phyloP scores from a whole-genome alignment of 2,329 filamentous ascomycete species.

The Fusarium setosum region DNA sequence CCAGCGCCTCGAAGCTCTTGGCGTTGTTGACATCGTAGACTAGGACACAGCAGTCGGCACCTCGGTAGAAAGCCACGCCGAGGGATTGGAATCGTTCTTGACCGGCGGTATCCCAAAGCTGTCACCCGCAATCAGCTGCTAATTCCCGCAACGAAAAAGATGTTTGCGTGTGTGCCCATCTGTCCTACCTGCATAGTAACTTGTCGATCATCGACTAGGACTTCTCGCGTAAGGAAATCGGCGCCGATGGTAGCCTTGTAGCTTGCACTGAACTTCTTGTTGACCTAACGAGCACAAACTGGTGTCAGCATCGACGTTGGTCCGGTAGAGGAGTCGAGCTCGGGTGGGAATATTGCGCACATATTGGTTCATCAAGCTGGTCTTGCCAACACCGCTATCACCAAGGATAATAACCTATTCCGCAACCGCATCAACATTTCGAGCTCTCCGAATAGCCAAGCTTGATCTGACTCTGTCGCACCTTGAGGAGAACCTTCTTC shows the following conservation, averaged over 20 bases:
- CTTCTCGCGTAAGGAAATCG: constrained; percentile 98
- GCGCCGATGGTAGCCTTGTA: constrained; percentile 99
- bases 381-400: constrained; percentile 99
- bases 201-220: constrained; percentile 94
- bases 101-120: constrained; percentile 98
- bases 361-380: constrained; percentile 99
- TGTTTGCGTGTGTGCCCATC: constrained; percentile 14
- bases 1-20: constrained; percentile 98
- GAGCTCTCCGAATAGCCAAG: neutral
- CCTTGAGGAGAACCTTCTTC: constrained; percentile 94
- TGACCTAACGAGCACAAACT: constrained; percentile 74
- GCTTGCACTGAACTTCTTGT: constrained; percentile 99
- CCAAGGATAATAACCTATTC: constrained; percentile 95
- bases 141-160: neutral
- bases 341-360: constrained; percentile 65
- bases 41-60: constrained; percentile 96
- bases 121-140: constrained; percentile 8
- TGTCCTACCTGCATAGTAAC: constrained; percentile 92
- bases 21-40: constrained; percentile 99
- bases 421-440: constrained; percentile 27
- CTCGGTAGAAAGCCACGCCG: constrained; percentile 96
- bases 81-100: constrained; percentile 98
- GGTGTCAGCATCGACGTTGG: constrained; percentile 22
- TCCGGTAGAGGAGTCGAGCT: neutral
- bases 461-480: constrained; percentile 50